Evolutionary conservation across 1,284 basidiomycete genomes (phyloP).

Genomic region (Sparassis latifolia): DNA sequence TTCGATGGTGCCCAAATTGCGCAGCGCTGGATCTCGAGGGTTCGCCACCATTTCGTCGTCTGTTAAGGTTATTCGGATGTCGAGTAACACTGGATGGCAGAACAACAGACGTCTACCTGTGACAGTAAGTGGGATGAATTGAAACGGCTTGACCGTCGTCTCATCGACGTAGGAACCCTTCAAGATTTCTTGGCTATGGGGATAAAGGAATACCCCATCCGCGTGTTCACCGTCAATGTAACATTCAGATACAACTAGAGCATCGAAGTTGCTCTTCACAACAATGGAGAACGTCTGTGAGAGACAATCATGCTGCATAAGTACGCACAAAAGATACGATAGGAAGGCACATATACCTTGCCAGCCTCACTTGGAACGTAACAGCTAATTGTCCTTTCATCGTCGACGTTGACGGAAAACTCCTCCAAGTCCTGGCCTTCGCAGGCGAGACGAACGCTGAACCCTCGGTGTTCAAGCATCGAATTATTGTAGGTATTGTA

Average conservation of each 20-base stretch:
- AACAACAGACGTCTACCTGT: not conserved
- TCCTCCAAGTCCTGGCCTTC: conserved; percentile 5
- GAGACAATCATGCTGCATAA: not conserved
- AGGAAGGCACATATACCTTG: conserved; percentile 2
- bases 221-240: not conserved
- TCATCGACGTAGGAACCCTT: not conserved
- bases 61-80: not conserved
- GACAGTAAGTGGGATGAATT: not conserved
- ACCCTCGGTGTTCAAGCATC: not conserved
- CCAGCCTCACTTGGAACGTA: conserved; percentile 9
- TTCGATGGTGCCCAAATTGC: not conserved
- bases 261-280: not conserved
- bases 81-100: not conserved
- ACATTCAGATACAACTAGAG: not conserved
- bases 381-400: conserved; percentile 4
- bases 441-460: conserved; percentile 2
- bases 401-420: conserved; percentile 2
- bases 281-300: not conserved
- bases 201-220: not conserved
- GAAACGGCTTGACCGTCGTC: not conserved
- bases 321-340: not conserved
- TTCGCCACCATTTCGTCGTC: not conserved
- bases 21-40: not conserved
- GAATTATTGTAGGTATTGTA: no score
- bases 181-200: not conserved